A percentile compares a stretch with the other conserved stretches of the same genome.
phyloP scores from a whole-genome alignment of 495 filamentous ascomycete species.

The Xylaria grammica region DNA sequence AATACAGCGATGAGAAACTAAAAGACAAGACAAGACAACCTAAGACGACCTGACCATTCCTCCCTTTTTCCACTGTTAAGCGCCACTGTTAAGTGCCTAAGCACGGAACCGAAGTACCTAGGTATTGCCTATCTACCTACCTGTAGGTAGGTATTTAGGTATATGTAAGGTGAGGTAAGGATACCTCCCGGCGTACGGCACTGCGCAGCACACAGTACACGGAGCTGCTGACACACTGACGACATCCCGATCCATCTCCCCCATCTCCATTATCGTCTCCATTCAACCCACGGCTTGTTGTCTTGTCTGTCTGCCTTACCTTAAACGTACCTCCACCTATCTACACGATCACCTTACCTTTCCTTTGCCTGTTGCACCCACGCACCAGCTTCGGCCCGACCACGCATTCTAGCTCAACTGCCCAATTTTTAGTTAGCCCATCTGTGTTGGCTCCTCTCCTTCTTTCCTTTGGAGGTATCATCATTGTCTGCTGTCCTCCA shows the following conservation, averaged over 20 bases:
- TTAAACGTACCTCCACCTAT: slow-evolving; percentile 7
- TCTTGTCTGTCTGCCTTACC: background rate
- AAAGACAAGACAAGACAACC: background rate
- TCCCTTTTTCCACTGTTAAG: too few species aligned
- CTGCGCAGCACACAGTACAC: background rate
- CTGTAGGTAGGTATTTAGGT: too few species aligned
- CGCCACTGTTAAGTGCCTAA: too few species aligned
- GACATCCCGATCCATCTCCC: slow-evolving; percentile 17
- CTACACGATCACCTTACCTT: background rate
- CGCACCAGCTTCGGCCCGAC: slow-evolving; percentile 14
- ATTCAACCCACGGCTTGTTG: slow-evolving; percentile 13
- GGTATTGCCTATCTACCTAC: too few species aligned
- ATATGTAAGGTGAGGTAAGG: too few species aligned
- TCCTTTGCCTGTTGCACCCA: background rate
- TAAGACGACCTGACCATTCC: too few species aligned
- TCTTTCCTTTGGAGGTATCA: background rate
- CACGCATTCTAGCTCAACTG: slow-evolving; percentile 4
- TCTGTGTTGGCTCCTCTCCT: background rate
- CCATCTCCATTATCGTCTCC: slow-evolving; percentile 13
- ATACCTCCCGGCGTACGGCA: too few species aligned
- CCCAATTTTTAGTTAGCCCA: background rate
- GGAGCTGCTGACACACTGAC: slow-evolving; percentile 13
- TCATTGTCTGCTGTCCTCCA: background rate
- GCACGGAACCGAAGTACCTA: too few species aligned
- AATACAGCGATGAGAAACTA: background rate